These are phyloP conservation scores for Cerioporus squamosus DNA, from an alignment of 1,284 basidiomycete species.

Conservation along the genomic window DNA sequence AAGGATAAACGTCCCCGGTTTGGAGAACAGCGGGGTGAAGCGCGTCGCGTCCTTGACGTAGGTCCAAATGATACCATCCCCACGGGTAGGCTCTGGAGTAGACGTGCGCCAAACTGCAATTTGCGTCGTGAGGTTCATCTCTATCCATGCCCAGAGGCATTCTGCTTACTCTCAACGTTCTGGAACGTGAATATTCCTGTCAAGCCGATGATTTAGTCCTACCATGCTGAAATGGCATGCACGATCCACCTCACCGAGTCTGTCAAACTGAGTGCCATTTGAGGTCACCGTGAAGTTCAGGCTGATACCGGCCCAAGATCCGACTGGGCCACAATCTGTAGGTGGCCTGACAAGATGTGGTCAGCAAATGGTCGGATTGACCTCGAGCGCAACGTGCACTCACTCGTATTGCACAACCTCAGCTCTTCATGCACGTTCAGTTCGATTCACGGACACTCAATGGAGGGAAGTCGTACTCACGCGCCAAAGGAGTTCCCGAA, in stretches of 20 bases:
- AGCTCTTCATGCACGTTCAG: slow-evolving; percentile 44
- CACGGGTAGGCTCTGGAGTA: slow-evolving; percentile 72
- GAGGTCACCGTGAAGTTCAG: slow-evolving; percentile 80
- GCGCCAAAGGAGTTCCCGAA: slow-evolving; percentile 73
- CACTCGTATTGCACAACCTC: slow-evolving; percentile 70
- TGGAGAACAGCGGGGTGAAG: slow-evolving; percentile 70
- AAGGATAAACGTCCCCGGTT: slow-evolving; percentile 69
- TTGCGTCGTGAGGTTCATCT: neutral
- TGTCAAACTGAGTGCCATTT: slow-evolving; percentile 79
- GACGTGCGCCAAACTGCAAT: slow-evolving; percentile 74
- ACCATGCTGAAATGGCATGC: neutral
- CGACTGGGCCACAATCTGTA: slow-evolving; percentile 68
- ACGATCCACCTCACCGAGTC: slow-evolving; percentile 45
- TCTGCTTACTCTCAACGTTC: slow-evolving; percentile 68
- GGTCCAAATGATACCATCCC: slow-evolving; percentile 79
- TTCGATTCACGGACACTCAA: slow-evolving; percentile 3
- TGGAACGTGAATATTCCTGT: slow-evolving; percentile 68
- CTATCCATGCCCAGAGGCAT: neutral
- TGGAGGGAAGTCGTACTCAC: slow-evolving; percentile 42
- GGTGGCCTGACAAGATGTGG: slow-evolving; percentile 54
- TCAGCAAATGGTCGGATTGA: neutral
- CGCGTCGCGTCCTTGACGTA: slow-evolving; percentile 77
- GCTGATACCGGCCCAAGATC: slow-evolving; percentile 76
- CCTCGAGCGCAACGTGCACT: slow-evolving; percentile 26
- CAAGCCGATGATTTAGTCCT: too few species aligned